Conservation (phyloP, 1,139 yeast species). For the Magnusiomyces paraingens region DNA sequence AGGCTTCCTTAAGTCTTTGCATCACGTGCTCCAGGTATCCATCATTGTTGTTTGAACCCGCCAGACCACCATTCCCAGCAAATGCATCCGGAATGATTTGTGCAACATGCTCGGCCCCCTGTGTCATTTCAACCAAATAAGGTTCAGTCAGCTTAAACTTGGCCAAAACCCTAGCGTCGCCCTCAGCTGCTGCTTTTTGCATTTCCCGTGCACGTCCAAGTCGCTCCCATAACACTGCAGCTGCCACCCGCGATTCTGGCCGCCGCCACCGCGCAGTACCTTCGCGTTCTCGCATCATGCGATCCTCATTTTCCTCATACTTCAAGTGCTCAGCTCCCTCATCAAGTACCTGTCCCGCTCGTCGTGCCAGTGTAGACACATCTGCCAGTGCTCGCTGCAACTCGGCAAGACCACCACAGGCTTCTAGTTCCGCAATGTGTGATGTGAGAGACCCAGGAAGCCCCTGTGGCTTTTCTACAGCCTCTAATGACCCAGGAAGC, state of each 20-base stretch:
- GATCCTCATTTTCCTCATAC: conserved; percentile 53
- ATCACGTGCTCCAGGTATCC: conserved; percentile 37
- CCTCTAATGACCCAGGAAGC: conserved; percentile 59
- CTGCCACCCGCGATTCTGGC: conserved; percentile 24
- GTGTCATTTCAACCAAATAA: conserved; percentile 41
- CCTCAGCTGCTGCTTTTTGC: conserved; percentile 50
- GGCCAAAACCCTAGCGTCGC: conserved; percentile 49
- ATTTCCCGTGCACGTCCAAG: conserved; percentile 44
- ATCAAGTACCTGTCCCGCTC: conserved; percentile 37
- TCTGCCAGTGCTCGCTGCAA: conserved; percentile 44
- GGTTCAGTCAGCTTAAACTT: conserved; percentile 43
- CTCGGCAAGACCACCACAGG: conserved; percentile 46
- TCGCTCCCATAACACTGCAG: conserved; percentile 34
- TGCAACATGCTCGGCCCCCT: conserved; percentile 39
- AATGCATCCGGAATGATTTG: conserved; percentile 47
- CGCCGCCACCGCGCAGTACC: conserved; percentile 47
- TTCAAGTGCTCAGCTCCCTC: conserved; percentile 45
- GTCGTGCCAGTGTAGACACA: conserved; percentile 39
- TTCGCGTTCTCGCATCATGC: conserved; percentile 40
- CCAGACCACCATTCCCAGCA: conserved; percentile 31
- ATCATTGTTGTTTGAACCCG: conserved; percentile 23
- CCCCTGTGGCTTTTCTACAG: conserved; percentile 55
- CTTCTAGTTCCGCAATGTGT: conserved; percentile 50
- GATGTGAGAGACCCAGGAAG: conserved; percentile 52
- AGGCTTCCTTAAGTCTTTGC: conserved; percentile 39